Evolutionary conservation across 176 grass and related monocot species (phyloP).

Genomic region (Cenchrus fungigraminus): DNA sequence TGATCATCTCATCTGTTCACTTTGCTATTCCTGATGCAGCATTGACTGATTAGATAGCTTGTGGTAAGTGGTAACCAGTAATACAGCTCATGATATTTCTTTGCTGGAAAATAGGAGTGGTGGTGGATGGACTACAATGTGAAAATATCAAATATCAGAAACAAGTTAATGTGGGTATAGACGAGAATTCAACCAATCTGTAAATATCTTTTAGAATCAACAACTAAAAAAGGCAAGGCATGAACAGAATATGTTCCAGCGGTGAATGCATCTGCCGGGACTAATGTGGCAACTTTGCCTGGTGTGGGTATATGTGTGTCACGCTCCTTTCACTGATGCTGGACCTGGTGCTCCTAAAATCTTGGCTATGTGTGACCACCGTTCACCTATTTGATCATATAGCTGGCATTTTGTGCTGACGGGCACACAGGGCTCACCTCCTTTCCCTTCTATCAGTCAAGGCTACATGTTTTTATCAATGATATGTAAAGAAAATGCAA

Average conservation of each 20-base stretch:
- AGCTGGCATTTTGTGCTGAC: constrained; percentile 52
- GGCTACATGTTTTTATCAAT: constrained; percentile 37
- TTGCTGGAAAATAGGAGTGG: not conserved
- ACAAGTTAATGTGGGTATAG: not conserved
- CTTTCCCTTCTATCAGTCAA: constrained; percentile 42
- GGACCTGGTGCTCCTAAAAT: constrained; percentile 54
- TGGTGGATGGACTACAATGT: not conserved
- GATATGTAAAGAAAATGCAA: not conserved
- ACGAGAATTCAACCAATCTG: constrained; percentile 32
- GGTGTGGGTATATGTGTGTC: constrained; percentile 29
- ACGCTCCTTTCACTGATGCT: constrained; percentile 46
- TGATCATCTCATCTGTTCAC: not conserved
- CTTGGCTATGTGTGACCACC: constrained; percentile 57
- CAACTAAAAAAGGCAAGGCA: constrained; percentile 39
- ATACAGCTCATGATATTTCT: not conserved
- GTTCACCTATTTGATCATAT: constrained; percentile 47
- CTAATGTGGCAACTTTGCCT: constrained; percentile 54
- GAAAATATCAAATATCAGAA: constrained; percentile 27
- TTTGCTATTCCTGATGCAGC: constrained; percentile 2
- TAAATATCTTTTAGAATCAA: constrained; percentile 43
- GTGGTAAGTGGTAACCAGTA: not conserved
- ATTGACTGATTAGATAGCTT: not conserved
- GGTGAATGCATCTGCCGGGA: constrained; percentile 51
- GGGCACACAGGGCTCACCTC: constrained; percentile 31
- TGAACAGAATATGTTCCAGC: constrained; percentile 46